Percentiles rank a stretch among this genome's conserved stretches.
phyloP scores from a whole-genome alignment of 148 eudicot species.

The Bassia scoparia region DNA sequence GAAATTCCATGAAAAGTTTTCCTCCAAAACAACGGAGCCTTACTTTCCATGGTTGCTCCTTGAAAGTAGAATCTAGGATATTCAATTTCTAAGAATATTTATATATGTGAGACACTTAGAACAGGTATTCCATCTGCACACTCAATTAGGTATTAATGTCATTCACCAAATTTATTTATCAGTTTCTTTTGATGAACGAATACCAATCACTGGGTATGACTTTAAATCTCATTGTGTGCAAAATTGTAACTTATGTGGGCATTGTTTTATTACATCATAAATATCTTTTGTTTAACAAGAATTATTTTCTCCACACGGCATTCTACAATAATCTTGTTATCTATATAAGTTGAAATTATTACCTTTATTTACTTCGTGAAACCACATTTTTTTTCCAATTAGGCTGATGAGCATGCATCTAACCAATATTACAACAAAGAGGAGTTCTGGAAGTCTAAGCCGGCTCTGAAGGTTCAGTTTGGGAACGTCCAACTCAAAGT shows the following conservation, averaged over 20 bases:
- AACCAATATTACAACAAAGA: constrained; percentile 59
- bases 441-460: constrained; percentile 68
- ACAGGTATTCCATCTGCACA: too few species aligned
- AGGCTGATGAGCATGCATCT: constrained; percentile 77
- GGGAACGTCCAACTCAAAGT: constrained; percentile 45
- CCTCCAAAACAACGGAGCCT: too few species aligned
- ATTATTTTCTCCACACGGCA: too few species aligned
- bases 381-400: neutral
- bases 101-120: neutral
- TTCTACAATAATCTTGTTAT: too few species aligned
- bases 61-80: neutral
- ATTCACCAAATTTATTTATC: neutral
- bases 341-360: too few species aligned
- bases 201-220: too few species aligned
- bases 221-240: too few species aligned
- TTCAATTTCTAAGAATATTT: neutral
- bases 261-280: too few species aligned
- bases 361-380: neutral
- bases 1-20: too few species aligned
- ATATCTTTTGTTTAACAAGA: too few species aligned
- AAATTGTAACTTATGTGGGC: too few species aligned
- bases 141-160: neutral
- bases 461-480: constrained; percentile 61
- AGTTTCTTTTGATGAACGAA: neutral
- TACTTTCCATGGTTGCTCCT: too few species aligned